phyloP scores from a whole-genome alignment of 2,329 filamentous ascomycete genomes.

The Aspergillus pseudoglaucus region DNA sequence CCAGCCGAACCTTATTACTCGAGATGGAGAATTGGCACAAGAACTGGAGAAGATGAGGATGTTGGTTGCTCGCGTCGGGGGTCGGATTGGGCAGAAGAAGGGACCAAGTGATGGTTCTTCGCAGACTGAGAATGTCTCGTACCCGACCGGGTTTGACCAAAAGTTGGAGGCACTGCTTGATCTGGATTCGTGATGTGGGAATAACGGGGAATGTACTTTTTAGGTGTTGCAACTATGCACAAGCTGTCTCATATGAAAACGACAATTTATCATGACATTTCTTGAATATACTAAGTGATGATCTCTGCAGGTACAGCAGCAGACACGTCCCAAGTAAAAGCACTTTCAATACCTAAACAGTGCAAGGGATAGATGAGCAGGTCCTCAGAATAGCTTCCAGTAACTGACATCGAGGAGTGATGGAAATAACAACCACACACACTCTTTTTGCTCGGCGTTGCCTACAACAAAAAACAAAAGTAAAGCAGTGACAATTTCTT shows the following conservation, averaged over 20 bases:
- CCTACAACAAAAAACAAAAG: neutral
- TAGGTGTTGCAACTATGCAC: neutral
- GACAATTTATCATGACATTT: no score
- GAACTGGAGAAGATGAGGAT: slow-evolving; percentile 47
- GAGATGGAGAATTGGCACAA: slow-evolving; percentile 44
- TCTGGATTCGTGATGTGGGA: slow-evolving; percentile 24
- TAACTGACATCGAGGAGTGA: slow-evolving; percentile 4
- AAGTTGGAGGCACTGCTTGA: slow-evolving; percentile 34
- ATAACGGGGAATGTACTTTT: neutral
- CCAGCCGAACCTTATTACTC: slow-evolving; percentile 50
- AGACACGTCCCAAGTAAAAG: neutral
- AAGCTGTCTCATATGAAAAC: no score
- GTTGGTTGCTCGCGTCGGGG: slow-evolving; percentile 39
- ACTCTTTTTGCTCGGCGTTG: neutral
- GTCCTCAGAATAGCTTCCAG: slow-evolving; percentile 8
- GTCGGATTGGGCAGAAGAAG: slow-evolving; percentile 28
- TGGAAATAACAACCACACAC: slow-evolving; percentile 4
- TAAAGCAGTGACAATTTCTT: neutral
- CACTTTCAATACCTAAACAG: slow-evolving; percentile 2
- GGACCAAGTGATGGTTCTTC: slow-evolving; percentile 6
- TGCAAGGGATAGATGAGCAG: slow-evolving; percentile 13
- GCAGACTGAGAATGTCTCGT: slow-evolving; percentile 13
- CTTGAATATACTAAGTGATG: neutral
- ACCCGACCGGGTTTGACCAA: slow-evolving; percentile 22
- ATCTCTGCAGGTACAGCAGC: neutral